Evolutionary conservation across 2,329 filamentous ascomycete species (phyloP), one percentile per base, ranked within the genome.

Genomic region (Sclerotinia nivalis): DNA sequence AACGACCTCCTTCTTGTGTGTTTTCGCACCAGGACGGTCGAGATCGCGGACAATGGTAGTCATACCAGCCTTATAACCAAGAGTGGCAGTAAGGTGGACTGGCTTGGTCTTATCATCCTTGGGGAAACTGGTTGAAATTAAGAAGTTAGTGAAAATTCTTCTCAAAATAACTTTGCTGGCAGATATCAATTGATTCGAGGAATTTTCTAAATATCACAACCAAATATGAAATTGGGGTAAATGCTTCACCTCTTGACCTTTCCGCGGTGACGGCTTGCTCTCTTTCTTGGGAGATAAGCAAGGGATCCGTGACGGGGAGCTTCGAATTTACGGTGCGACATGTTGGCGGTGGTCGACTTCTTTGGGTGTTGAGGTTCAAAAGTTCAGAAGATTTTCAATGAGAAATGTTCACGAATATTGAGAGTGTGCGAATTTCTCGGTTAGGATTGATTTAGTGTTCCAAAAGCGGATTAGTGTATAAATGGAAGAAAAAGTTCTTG

Each of bases 1-100:
- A 80, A 95, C 91, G 82, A 96, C 86, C 86, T 98, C 90, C 90
- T 98, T 93, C 93, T 98, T 98, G 93, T 99, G 93, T 85, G 96
- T 89, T 91, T 99, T 99, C 81, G 96, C 96, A 85, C 96, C 96
- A 77, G 96, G 96, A 85, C 96, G 92, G 90, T 99, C 96, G 84
- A 98, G 89, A 85, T 78, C 77, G 86, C 96, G 95, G 83, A 99
- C 96, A 85, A 98, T 96, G 81, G 96, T 99, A 84, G 93, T 97
- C 96, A 99, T 99, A 84, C 96, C 96, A 83, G 96, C 96, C 93
- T 99, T 99, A 91, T 99, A 99, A 84, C 96, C 96, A 91, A 98
- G 94, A 81, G 93, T 86, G 81, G 96, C 96, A 76, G 96, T 99
- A 81, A 99, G 90, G 89, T 99, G 96, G 84, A 97, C 93, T 81